A percentile compares a stretch with the other conserved stretches of the same genome.
phyloP scores from a whole-genome alignment of 441 rosid species.

The Corymbia calophylla region DNA sequence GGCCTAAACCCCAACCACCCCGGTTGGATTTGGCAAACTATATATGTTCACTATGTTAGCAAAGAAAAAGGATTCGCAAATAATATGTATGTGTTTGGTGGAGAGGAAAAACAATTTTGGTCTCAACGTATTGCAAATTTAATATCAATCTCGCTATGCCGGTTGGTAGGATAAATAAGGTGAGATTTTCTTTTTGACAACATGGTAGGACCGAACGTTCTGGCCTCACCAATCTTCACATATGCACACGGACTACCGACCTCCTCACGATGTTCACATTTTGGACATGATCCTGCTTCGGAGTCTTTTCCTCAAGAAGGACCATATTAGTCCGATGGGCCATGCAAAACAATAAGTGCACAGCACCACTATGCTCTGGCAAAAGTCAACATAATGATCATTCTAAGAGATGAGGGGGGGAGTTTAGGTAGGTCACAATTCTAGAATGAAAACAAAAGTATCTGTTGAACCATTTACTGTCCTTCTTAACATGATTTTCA shows the following conservation, averaged over 20 bases:
- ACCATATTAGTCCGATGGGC: background rate
- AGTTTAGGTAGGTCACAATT: background rate
- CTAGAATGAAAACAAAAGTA: background rate
- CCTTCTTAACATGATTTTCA: background rate
- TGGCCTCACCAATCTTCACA: background rate
- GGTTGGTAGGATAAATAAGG: background rate
- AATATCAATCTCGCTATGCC: background rate
- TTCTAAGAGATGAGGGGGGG: background rate
- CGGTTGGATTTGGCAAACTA: background rate
- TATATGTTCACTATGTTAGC: background rate
- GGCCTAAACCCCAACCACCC: background rate
- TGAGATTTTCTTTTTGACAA: background rate
- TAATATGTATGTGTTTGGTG: background rate
- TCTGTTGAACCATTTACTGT: background rate
- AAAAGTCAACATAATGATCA: background rate
- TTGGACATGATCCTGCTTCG: background rate
- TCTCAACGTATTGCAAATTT: background rate
- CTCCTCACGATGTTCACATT: background rate
- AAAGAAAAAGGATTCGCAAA: background rate
- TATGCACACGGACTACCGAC: background rate
- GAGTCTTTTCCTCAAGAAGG: background rate
- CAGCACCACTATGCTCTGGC: background rate
- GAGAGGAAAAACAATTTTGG: background rate
- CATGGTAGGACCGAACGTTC: background rate
- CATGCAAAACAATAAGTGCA: background rate